Conservation (phyloP, 306 rosid species). For the Gastrolobium villosum region DNA sequence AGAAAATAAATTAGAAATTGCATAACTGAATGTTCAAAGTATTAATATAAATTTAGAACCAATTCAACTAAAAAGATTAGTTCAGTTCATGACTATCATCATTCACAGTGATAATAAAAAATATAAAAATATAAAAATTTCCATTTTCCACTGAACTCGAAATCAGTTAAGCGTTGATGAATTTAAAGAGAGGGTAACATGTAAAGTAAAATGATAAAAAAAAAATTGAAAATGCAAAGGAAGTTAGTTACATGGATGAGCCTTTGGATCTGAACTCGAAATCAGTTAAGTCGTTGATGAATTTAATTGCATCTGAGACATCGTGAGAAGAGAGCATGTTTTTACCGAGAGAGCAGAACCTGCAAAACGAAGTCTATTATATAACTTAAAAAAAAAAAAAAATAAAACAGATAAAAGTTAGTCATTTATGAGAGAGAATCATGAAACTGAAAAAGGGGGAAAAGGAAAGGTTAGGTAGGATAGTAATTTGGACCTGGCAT, state of each 20-base stretch:
- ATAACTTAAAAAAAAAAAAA: no score
- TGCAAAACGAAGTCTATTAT: slow-evolving; percentile 39
- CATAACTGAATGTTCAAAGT: background rate
- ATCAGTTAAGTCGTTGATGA: slow-evolving; percentile 65
- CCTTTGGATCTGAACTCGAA: slow-evolving; percentile 50
- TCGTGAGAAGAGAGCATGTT: slow-evolving; percentile 79
- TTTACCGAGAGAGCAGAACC: slow-evolving; percentile 89
- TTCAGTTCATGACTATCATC: no score
- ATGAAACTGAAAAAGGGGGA: background rate
- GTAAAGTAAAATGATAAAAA: background rate
- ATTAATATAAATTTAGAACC: no score
- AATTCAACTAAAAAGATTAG: no score
- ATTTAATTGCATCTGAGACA: slow-evolving; percentile 68
- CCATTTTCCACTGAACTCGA: no score
- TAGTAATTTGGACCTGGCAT: slow-evolving; percentile 74
- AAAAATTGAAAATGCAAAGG: background rate
- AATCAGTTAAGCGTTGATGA: no score
- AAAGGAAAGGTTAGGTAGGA: background rate
- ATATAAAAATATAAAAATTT: no score
- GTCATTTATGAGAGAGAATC: background rate
- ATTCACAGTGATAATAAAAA: no score
- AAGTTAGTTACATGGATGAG: slow-evolving; percentile 57
- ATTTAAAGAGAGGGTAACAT: background rate
- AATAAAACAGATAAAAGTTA: no score
- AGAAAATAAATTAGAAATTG: background rate